Evolutionary conservation across 2,329 filamentous ascomycete genomes (phyloP).

Genomic region (Cladophialophora chaetospira): DNA sequence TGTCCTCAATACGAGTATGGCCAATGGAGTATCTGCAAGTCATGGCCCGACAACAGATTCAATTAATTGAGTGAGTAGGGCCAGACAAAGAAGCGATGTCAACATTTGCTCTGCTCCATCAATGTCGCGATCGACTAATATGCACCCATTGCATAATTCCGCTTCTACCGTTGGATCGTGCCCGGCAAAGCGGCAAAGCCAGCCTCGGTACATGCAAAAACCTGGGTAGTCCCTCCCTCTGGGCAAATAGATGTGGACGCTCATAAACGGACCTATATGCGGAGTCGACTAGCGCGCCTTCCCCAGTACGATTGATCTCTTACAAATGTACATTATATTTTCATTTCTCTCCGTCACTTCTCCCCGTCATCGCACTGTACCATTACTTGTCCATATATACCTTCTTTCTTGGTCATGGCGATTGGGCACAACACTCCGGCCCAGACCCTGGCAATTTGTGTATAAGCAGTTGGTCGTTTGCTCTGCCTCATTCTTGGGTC

Average conservation of each 20-base stretch:
- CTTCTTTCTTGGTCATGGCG: not conserved
- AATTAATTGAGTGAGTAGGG: too few species aligned
- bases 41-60: too few species aligned
- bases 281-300: not conserved
- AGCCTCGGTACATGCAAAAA: conserved; percentile 1
- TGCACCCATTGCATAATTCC: not conserved
- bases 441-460: not conserved
- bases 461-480: not conserved
- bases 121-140: too few species aligned
- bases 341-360: not conserved
- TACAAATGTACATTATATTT: not conserved
- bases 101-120: too few species aligned
- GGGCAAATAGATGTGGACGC: not conserved
- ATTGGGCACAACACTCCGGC: not conserved
- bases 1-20: too few species aligned
- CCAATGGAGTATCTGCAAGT: too few species aligned
- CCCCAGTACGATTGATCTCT: not conserved
- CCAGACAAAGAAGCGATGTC: too few species aligned
- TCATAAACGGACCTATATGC: not conserved
- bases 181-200: not conserved
- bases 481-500: not conserved
- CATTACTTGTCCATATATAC: not conserved
- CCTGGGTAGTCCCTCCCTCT: not conserved
- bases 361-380: not conserved
- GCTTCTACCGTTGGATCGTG: not conserved